Evolutionary conservation across 2,329 filamentous ascomycete genomes (phyloP), one percentile per base, ranked within the genome.

Genomic region (Rhytidhysteron rufulum): DNA sequence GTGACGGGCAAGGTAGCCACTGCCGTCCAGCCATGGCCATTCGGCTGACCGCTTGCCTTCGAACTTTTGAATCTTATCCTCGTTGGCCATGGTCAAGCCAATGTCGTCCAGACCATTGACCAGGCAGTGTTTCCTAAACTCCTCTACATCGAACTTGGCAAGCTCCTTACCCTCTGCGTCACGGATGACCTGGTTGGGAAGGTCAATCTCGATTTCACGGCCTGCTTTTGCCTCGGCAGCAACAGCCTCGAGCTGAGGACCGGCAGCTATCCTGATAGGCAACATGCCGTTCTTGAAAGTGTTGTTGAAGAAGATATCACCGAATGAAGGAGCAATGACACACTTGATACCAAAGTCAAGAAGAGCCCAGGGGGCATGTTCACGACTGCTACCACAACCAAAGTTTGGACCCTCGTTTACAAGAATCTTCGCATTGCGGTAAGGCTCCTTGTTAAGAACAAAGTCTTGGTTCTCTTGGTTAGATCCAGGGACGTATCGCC

Each of bases 281-380:
- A 97, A 75, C 93, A 97, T 97, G 72, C 91, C 91, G 73, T 98
- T 98, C 79, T 98, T 97, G 80, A 96, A 97, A n/a, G 86, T 93
- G 76, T 98, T 98, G 80, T 95, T 96, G 80, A 91, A 94, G 81
- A 96, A 96, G 67, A 98, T 98, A 61, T 95, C 88, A 43, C 85
- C 86, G 53, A 80, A 87, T 1, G 86, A 90, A 1, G 88, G 88
- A 1, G 91, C 93, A 54, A 97, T 95, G 58, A 97, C 78, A 65
- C 85, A 91, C 63, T 85, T 88, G 72, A 98, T 95, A 53, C 93
- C 93, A 56, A 97, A 97, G 70, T 97, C 93, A 42, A 95, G 82
- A 18, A 97, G 79, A 5, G 93, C 91, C 93, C 93, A 97, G 1
- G 93, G 93, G 2, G 93, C 93, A 72, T 97, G 93, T 70, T 97